phyloP scores from a whole-genome alignment of 768 basidiomycete genomes.

The Hydnomerulius pinastri region DNA sequence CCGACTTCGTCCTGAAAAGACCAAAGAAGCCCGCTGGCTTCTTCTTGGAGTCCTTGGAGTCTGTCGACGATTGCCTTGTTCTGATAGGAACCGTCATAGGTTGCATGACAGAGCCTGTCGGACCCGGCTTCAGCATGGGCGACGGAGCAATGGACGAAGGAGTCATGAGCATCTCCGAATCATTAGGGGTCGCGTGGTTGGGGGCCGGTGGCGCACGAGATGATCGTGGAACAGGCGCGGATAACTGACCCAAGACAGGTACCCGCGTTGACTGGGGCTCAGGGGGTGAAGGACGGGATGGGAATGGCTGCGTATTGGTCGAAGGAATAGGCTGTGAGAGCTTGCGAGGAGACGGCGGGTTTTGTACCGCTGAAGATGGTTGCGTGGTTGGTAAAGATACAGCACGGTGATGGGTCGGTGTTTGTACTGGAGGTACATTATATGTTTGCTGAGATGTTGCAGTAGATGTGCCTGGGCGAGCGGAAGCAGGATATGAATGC shows the following conservation, averaged over 20 bases:
- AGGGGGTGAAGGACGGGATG: constrained; percentile 20
- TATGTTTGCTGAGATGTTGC: constrained; percentile 22
- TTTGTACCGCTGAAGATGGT: constrained; percentile 16
- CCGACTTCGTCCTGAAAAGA: constrained; percentile 33
- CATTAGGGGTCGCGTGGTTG: constrained; percentile 44
- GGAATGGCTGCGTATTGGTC: constrained; percentile 30
- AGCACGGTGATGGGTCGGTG: constrained; percentile 35
- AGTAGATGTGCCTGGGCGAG: constrained; percentile 23
- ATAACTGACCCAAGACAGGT: constrained; percentile 31
- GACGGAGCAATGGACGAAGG: constrained; percentile 64
- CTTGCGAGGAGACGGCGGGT: constrained; percentile 31
- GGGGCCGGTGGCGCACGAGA: constrained; percentile 24
- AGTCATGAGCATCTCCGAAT: constrained; percentile 57
- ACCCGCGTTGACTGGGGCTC: constrained; percentile 26
- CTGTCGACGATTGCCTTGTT: constrained; percentile 27
- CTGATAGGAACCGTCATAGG: constrained; percentile 18
- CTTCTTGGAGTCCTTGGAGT: constrained; percentile 36
- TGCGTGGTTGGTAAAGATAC: constrained; percentile 36
- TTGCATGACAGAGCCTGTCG: constrained; percentile 6
- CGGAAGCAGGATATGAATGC: constrained; percentile 22
- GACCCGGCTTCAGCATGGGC: constrained; percentile 43
- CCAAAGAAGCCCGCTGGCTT: constrained; percentile 31
- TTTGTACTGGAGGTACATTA: constrained; percentile 22
- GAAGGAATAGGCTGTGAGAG: constrained; percentile 27
- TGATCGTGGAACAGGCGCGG: constrained; percentile 33